Evolutionary conservation across 2,329 filamentous ascomycete genomes (phyloP), one percentile per base, ranked within the genome.

Genomic region (Didymella arachidicola): DNA sequence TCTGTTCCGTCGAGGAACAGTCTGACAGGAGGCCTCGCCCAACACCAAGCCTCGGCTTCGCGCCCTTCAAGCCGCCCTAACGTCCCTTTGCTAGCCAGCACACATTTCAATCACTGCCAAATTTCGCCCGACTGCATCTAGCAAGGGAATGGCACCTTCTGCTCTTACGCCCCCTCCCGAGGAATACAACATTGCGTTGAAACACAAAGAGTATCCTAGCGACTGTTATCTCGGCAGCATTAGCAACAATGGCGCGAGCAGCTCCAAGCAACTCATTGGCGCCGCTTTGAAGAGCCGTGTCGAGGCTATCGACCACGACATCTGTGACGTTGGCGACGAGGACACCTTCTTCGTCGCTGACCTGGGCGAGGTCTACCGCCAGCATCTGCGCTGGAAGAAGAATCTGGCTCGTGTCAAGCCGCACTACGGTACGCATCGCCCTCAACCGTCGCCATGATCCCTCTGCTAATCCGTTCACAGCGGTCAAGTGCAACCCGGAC

Each of bases 1-100:
- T 93, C 96, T 94, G 98, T 98, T 94, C 93, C 84, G 84, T 83
- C 81, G 94, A 93, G 95, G 95, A 94, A 96, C 95, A 95, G 92
- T 97, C 64, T 55, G 52, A 93, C 91, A 92, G 90, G 90, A 94
- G 92, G 90, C 92, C 91, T 92, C 90, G 92, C 89, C 91, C 77
- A 73, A 74, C 91, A 87, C 88, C 89, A 86, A 89, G 85, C 85
- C 86, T 91, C 86, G 92, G 89, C 89, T 90, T 92, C 86, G 91
- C 92, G 84, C 90, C 89, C 82, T 96, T 93, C 84, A 90, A 92
- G 87, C 95, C 95, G 81, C 95, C 95, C 79, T 98, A 98, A 93
- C 83, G 89, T 79, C 65, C 66, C 74, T 71, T 72, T 57, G 49
- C 58, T 64, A 48, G 56, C 73, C 64, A 63, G 64, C 51, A 48